Evolutionary conservation across 139 green algal genomes (phyloP).

Genomic region (Micractinium conductrix): DNA sequence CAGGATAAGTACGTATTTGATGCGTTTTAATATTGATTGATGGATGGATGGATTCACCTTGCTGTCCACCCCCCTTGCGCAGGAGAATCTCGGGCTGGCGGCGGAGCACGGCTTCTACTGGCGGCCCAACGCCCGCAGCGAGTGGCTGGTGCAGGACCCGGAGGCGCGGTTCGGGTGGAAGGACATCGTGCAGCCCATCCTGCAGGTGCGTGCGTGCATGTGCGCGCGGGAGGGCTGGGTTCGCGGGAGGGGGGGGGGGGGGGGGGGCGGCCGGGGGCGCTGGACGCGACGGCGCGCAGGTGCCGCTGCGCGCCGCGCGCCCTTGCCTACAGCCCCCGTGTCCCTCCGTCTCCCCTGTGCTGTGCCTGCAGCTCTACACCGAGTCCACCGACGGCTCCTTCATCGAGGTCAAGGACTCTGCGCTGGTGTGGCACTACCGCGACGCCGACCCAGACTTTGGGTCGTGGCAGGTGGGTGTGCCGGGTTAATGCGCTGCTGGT

Average conservation of each 20-base stretch:
- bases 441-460: constrained; percentile 98
- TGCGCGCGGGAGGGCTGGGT: not conserved
- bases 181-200: constrained; percentile 81
- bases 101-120: constrained; percentile 96
- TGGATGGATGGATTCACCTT: not conserved
- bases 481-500: too few species aligned
- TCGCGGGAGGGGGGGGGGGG: too few species aligned
- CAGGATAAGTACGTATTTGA: too few species aligned
- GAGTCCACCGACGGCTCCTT: constrained; percentile 95
- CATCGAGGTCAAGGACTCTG: constrained; percentile 94
- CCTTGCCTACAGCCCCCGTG: not conserved
- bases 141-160: constrained; percentile 53
- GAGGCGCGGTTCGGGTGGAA: constrained; percentile 78
- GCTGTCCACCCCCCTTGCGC: not conserved
- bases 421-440: constrained; percentile 94
- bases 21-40: not conserved
- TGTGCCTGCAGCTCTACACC: constrained; percentile 73
- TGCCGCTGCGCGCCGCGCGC: too few species aligned
- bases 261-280: too few species aligned
- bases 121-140: constrained; percentile 27
- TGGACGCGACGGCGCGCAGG: too few species aligned
- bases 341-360: not conserved
- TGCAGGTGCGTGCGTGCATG: constrained; percentile 53
- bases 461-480: too few species aligned
- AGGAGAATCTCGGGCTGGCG: constrained; percentile 80